phyloP scores from a whole-genome alignment of 1,284 basidiomycete species.

The Cerrena zonata region DNA sequence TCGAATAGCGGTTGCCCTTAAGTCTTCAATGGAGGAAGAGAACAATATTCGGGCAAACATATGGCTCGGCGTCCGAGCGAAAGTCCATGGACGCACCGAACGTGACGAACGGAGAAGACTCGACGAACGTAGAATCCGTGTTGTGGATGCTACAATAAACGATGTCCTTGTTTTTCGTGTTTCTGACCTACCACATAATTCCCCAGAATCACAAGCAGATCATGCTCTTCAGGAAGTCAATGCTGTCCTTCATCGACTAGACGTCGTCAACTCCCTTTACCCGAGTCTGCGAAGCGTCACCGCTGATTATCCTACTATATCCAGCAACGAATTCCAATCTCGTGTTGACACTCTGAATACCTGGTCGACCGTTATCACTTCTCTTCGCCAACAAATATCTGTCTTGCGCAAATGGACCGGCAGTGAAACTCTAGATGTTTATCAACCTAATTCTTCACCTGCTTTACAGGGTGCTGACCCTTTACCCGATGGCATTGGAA shows the following conservation, averaged over 20 bases:
- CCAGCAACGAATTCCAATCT: constrained; percentile 61
- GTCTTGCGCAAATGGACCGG: constrained; percentile 88
- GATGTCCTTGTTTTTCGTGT: constrained; percentile 76
- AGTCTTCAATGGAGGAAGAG: constrained; percentile 64
- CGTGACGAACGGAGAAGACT: constrained; percentile 79
- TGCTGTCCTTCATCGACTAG: constrained; percentile 71
- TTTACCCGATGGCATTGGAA: constrained; percentile 38
- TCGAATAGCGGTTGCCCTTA: constrained; percentile 72
- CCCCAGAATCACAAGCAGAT: constrained; percentile 37
- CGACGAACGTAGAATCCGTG: constrained; percentile 76
- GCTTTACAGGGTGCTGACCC: constrained; percentile 9
- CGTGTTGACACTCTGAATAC: constrained; percentile 83
- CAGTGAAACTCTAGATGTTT: constrained; percentile 84
- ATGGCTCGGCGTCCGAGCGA: constrained; percentile 90
- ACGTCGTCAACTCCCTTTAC: constrained; percentile 82
- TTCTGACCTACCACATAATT: constrained; percentile 34
- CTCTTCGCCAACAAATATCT: constrained; percentile 71
- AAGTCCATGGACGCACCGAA: constrained; percentile 72
- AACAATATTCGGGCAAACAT: constrained; percentile 63
- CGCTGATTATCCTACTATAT: constrained; percentile 69
- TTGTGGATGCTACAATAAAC: constrained; percentile 77
- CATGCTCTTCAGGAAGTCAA: constrained; percentile 69
- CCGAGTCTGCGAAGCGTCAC: constrained; percentile 79
- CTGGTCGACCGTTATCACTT: constrained; percentile 80
- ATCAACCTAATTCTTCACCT: constrained; percentile 42